These are phyloP conservation scores for Aspergillus fischeri DNA, from an alignment of 2,329 filamentous ascomycete genomes.

Conservation along the genomic window DNA sequence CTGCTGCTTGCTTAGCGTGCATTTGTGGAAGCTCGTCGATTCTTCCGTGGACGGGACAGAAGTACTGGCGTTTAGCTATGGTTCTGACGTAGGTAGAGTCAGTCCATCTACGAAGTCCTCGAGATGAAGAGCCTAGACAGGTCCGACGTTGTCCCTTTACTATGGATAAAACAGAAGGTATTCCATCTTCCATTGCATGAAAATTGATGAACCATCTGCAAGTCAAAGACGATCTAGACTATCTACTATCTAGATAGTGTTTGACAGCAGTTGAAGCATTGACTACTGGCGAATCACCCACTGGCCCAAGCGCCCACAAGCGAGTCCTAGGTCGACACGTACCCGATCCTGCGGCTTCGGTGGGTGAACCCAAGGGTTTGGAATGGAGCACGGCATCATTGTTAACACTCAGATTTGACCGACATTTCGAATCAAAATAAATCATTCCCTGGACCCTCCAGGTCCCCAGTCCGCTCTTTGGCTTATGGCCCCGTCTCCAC, in stretches of 20 bases:
- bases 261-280: neutral
- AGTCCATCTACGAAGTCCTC: neutral
- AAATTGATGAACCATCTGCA: neutral
- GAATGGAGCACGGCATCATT: neutral
- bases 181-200: neutral
- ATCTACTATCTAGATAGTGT: neutral
- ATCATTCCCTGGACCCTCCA: neutral
- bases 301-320: neutral
- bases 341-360: neutral
- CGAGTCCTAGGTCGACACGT: neutral
- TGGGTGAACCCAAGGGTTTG: neutral
- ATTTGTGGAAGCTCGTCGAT: slow-evolving; percentile 24
- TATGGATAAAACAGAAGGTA: neutral
- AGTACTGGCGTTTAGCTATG: neutral
- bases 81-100: neutral
- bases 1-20: slow-evolving; percentile 22
- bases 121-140: neutral
- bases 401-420: neutral
- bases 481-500: neutral
- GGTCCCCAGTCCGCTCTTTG: neutral
- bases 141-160: neutral
- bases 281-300: neutral
- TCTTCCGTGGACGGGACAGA: slow-evolving; percentile 1
- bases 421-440: neutral
- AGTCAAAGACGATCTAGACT: neutral